Base-by-base conservation (phyloP, 768 basidiomycete species). In the Russula compacta region DNA sequence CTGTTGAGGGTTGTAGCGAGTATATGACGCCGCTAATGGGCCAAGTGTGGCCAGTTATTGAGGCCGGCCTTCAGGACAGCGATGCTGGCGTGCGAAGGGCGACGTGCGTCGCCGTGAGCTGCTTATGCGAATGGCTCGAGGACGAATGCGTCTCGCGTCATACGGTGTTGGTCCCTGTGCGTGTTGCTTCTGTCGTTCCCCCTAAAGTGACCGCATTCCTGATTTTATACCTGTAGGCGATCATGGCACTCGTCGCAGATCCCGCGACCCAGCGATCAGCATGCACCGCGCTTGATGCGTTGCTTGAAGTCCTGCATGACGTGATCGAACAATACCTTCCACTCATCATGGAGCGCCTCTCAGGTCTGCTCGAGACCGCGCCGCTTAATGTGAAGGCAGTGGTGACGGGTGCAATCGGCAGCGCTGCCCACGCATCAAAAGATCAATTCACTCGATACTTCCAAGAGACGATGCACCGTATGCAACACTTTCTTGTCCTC, bases 1-100 rank as follows among this genome's bases (percentile, higher is more conserved):
- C 86, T 48, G 93, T 98, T 60, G 97, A 99, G 73, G 97, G 97
- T 17, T 98, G 95, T 78, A 92, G 89, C 75, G 95, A 98, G 77
- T 98, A 78, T 76, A 98, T 99, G 84, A 92, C 92, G 38, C 92
- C 95, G 9, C 81, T 93, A 67, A 92, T 99, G 81, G 74, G 72
- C 62, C 81, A 91, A 68, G 86, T 99, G 33, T 99, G 97, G 97
- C 94, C 95, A 1, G 79, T 95, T 58, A 85, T 99, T 67, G 90
- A 97, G 70, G 79, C 83, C 52, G 95, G 95, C 66, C 83, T 99
- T 36, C 81, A 80, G 62, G 97, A 99, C 71, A 71, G 75, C 42
- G 93, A 98, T 69, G 79, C 87, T 14, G 80, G 81, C 11, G 97
- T 99, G 54, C 81, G 95, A 70, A 97, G 94, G 73, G 95, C 97